phyloP scores from a whole-genome alignment of 1,284 basidiomycete species.

The Stereum hirsutum region DNA sequence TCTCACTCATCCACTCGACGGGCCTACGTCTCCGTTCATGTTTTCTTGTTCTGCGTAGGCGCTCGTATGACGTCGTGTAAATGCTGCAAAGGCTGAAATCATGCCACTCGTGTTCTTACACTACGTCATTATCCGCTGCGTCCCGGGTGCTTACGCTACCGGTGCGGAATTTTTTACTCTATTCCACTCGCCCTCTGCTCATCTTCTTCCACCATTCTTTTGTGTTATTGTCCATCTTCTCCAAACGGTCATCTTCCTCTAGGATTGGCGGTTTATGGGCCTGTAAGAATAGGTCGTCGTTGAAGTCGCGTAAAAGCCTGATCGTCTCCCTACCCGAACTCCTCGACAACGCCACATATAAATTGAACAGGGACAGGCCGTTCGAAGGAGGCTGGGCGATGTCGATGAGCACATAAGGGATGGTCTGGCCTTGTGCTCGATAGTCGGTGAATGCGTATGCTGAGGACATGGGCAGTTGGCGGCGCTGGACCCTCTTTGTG shows the following conservation, averaged over 20 bases:
- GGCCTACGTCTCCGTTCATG: too few species aligned
- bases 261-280: background rate
- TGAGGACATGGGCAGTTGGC: conserved; percentile 19
- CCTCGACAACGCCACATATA: conserved; percentile 23
- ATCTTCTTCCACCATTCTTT: background rate
- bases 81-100: too few species aligned
- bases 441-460: conserved; percentile 28
- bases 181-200: too few species aligned
- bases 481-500: conserved; percentile 5
- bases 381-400: conserved; percentile 19
- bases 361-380: conserved; percentile 18
- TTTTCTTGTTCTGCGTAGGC: too few species aligned
- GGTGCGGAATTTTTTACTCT: too few species aligned
- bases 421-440: conserved; percentile 22
- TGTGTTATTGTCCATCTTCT: background rate
- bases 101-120: too few species aligned
- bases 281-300: background rate
- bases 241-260: background rate
- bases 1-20: too few species aligned
- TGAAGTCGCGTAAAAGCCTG: conserved; percentile 14
- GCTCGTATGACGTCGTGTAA: too few species aligned
- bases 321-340: conserved; percentile 21
- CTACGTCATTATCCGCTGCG: too few species aligned
- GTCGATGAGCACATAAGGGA: conserved; percentile 18
- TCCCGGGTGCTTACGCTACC: too few species aligned